These are phyloP conservation scores for Paspalum notatum DNA, from an alignment of 176 grass and related monocot species.

Conservation along the genomic window DNA sequence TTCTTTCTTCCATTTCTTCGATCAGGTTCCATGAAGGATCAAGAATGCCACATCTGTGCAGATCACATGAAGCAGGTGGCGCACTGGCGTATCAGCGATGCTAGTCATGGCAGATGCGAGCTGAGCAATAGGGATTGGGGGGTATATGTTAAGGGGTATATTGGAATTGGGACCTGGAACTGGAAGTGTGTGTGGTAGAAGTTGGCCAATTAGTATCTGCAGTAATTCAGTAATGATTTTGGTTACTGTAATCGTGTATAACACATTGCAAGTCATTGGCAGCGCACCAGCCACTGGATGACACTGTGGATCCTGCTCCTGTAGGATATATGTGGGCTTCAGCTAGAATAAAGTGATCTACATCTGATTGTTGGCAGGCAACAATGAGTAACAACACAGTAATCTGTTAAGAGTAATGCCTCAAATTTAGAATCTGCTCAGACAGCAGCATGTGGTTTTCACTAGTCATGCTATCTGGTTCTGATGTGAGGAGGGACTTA, in stretches of 20 bases:
- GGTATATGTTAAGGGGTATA: constrained; percentile 50
- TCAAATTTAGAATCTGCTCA: background rate
- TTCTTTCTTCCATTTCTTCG: constrained; percentile 4
- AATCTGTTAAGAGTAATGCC: background rate
- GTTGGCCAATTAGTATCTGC: constrained; percentile 20
- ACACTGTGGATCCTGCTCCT: background rate
- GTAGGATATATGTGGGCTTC: background rate
- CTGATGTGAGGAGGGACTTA: constrained; percentile 7
- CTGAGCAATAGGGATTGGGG: constrained; percentile 41
- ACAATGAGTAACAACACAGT: background rate
- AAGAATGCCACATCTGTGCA: background rate
- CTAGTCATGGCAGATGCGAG: constrained; percentile 76
- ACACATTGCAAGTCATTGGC: background rate
- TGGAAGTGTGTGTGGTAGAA: constrained; percentile 35
- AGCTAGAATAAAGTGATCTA: background rate
- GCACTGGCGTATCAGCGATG: constrained; percentile 55
- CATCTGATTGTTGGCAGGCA: background rate
- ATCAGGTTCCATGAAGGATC: background rate
- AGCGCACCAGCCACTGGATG: background rate
- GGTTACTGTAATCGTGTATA: constrained; percentile 23
- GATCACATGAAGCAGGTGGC: constrained; percentile 34
- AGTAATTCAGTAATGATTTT: constrained; percentile 46
- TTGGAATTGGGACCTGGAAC: constrained; percentile 39
- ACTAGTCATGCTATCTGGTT: constrained; percentile 7
- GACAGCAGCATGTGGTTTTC: constrained; percentile 1